Base-by-base conservation (phyloP, 805 yeast genomes). In the Candida ascalaphidarum region DNA sequence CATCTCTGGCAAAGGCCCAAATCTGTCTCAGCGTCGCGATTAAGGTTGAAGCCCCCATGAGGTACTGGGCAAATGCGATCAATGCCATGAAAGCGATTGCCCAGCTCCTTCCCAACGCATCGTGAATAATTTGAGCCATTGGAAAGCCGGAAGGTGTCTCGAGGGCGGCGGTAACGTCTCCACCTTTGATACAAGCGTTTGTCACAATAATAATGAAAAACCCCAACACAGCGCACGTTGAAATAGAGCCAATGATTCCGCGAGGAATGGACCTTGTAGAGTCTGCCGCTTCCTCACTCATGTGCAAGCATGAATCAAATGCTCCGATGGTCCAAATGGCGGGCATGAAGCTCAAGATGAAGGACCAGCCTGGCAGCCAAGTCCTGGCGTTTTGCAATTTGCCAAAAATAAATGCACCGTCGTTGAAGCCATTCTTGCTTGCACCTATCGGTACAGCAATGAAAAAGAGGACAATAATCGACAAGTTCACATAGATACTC, bases 1-100 rank as follows among this genome's bases (percentile, higher is more conserved):
- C 76, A 48, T 80, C 89, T 56, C 89, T 70, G 22, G 83, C 75
- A 50, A 78, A 76, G 1, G 85, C 84, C 75, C 81, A 79, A 27
- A 76, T 64, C 49, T 78, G 85, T 50, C 86, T 68, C 4, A 82
- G 75, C 5, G 71, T 66, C 8, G 84, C 83, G 26, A 76, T 65
- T 26, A 76, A 55, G 31, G 71, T 65, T 3, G 80, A 72, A 15
- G 72, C 63, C 11, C 81, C 80, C 83, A 77, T 78, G 30, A 77
- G 53, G 50, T 70, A 74, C 48, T 77, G 83, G 14, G 81, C 74
- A 35, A 65, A 46, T 7, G 75, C 67, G 45, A 75, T 68, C 28
- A 77, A 40, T 3, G 72, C 40, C 77, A 77, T 71, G 37, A 77
- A 62, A 0, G 77, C 79, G 26, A 77, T 53, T 11, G 84, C 77